phyloP scores from a whole-genome alignment of 2,329 filamentous ascomycete species.

The Exophiala oligosperma region DNA sequence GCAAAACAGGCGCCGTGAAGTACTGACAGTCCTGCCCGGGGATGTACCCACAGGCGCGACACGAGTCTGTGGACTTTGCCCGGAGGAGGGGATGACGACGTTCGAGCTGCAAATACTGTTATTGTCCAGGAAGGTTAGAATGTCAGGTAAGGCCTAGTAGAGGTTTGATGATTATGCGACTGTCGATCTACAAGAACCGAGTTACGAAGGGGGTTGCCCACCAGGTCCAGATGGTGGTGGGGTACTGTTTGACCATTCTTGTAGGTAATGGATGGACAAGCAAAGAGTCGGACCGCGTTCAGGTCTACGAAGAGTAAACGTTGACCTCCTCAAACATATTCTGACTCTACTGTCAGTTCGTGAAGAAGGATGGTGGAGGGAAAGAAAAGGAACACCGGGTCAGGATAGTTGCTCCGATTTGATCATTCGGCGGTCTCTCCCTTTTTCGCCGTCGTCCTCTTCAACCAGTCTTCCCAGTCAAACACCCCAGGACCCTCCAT shows the following conservation, averaged over 20 bases:
- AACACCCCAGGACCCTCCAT: slow-evolving; percentile 19
- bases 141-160: slow-evolving; percentile 30
- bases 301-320: no score
- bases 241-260: slow-evolving; percentile 15
- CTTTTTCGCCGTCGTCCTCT: not conserved
- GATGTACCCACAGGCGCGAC: not conserved
- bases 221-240: no score
- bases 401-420: not conserved
- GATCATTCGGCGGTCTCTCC: not conserved
- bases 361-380: no score
- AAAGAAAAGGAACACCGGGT: no score
- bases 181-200: slow-evolving; percentile 27
- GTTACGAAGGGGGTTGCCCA: slow-evolving; percentile 23
- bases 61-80: not conserved
- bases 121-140: slow-evolving; percentile 15
- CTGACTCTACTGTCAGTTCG: no score
- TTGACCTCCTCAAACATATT: no score
- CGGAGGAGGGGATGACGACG: not conserved
- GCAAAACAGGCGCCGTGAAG: no score
- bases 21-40: no score
- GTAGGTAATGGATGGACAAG: slow-evolving; percentile 30
- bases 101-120: not conserved
- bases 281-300: no score
- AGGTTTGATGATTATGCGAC: slow-evolving; percentile 32
- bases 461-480: slow-evolving; percentile 20